phyloP scores from a whole-genome alignment of 2,329 filamentous ascomycete genomes.

The Clonostachys byssicola region DNA sequence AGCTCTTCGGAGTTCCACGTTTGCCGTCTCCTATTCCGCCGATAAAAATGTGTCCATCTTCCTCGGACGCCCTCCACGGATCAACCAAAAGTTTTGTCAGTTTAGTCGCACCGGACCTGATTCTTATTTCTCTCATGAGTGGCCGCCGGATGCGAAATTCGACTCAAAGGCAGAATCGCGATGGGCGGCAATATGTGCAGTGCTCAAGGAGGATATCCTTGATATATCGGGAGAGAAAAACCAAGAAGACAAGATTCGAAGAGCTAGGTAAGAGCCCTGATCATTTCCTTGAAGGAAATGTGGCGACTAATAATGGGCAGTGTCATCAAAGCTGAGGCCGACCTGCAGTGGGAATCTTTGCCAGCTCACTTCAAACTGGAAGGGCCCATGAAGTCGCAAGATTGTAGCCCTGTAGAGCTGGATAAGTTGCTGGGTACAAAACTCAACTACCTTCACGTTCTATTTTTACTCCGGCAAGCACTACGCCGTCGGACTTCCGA shows the following conservation, averaged over 20 bases:
- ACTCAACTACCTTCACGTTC: neutral
- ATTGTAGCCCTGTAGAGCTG: neutral
- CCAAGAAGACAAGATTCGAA: neutral
- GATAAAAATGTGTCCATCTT: constrained; percentile 32
- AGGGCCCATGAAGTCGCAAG: neutral
- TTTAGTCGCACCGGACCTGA: neutral
- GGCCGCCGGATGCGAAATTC: neutral
- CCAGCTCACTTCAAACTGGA: neutral
- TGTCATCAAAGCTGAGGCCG: neutral
- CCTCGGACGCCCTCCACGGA: constrained; percentile 39
- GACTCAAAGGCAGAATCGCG: neutral
- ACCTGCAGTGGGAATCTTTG: neutral
- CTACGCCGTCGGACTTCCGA: neutral
- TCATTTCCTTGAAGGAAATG: neutral
- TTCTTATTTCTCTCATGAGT: neutral
- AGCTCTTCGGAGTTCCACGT: constrained; percentile 30
- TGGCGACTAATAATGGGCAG: too few species aligned
- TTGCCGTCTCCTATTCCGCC: constrained; percentile 34
- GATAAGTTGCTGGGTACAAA: neutral
- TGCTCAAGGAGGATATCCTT: neutral
- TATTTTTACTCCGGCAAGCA: neutral
- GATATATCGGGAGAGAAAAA: neutral
- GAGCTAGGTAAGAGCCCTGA: neutral
- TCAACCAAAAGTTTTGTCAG: constrained; percentile 9
- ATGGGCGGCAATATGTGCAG: neutral